phyloP scores from a whole-genome alignment of 331 rosid genomes.

The Dryas integrifolia region DNA sequence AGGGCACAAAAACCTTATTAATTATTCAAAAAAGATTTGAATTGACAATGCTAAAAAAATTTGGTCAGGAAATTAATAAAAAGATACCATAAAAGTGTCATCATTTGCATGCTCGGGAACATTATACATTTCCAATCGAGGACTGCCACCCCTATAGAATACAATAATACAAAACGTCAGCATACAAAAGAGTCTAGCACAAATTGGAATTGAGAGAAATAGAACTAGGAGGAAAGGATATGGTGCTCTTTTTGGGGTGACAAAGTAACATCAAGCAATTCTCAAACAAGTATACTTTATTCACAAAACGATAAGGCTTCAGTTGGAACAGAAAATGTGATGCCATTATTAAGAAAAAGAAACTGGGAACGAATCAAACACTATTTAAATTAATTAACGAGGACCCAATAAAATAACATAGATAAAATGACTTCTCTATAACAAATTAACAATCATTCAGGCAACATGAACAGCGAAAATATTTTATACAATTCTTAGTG shows the following conservation, averaged over 20 bases:
- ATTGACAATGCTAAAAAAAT: not conserved
- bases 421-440: not conserved
- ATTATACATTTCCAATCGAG: slow-evolving; percentile 61
- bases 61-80: not conserved
- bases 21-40: slow-evolving; percentile 2
- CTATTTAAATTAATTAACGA: not conserved
- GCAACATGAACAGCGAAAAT: not conserved
- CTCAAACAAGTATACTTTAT: not conserved
- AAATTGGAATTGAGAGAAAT: not conserved
- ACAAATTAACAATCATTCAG: not conserved
- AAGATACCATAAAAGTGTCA: slow-evolving; percentile 54
- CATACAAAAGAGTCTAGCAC: not conserved
- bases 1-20: not conserved
- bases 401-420: not conserved
- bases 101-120: slow-evolving; percentile 45
- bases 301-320: not conserved
- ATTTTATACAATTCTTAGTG: not conserved
- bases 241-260: too few relatives aligned
- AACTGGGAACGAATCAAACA: not conserved
- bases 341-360: not conserved
- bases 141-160: slow-evolving; percentile 65
- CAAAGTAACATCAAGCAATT: not conserved
- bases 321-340: not conserved
- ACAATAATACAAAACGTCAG: slow-evolving; percentile 26
- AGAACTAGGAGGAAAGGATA: not conserved